Base-by-base conservation (phyloP, 2,329 filamentous ascomycete species). In the Alternaria atra region DNA sequence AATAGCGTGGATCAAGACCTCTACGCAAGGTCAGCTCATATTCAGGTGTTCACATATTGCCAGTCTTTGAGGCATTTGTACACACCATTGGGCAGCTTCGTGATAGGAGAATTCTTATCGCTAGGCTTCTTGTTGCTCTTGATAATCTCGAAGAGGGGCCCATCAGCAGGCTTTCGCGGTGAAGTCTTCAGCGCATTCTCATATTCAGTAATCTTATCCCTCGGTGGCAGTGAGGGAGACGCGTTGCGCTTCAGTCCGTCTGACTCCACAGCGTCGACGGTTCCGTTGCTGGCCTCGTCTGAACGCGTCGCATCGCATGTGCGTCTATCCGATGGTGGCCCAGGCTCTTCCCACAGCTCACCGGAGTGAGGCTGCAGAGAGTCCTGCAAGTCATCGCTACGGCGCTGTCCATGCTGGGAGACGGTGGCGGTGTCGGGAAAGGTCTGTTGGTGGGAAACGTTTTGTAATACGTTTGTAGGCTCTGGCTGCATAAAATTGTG, bases 1-100 rank as follows among this genome's bases (percentile, higher is more conserved):
- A 58, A 98, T 82, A 32, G 97, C 89, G 73, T 97, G 93, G 10
- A 92, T 97, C 78, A 98, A 80, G 58, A 98, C 90, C 84, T 99
- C 95, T 97, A 79, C 35, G 58, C 44, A 15, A 54, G 74, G 52
- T 66, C 37, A 66, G 56, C 27, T 44, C 39, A 17, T 25, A 13
- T 10, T 23, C 39, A 6, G 74, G 42, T 15, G 39, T 27, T 17
- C 12, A 42, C 2, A 7, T 20, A 6, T 12, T 4, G n/a, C 37
- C 9, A 12, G 34, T 29, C 29, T 40, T 30, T 6, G 15, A 39
- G 12, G n/a, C 30, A 20, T 58, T 23, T 60, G 7, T 6, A 69
- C 85, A 70, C 81, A 97, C 94, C 94, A 83, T 97, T 97, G 6
- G 94, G 93, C 65, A 97, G 89, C 55, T 83, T 81, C 39, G 84